A percentile compares a stretch with the other conserved stretches of the same genome.
Conservation (phyloP, 2,329 filamentous ascomycete species). For the Acrodontium crateriforme region DNA sequence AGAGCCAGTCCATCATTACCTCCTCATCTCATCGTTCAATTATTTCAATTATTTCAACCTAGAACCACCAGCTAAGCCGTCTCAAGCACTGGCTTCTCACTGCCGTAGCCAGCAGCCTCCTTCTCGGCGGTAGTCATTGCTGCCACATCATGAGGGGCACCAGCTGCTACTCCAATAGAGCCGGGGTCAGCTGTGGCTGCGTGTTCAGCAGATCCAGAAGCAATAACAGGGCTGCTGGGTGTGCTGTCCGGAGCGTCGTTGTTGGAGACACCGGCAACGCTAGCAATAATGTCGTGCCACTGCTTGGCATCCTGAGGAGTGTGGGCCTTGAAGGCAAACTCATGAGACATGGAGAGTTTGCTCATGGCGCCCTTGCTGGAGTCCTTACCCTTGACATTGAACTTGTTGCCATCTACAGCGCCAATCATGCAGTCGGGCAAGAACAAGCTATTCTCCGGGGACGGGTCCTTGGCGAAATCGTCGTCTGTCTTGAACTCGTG, state of each 20-base stretch:
- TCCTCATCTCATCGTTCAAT: too few species aligned
- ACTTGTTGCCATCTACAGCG: slow-evolving; percentile 60
- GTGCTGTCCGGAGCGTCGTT: slow-evolving; percentile 27
- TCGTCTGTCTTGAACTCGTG: slow-evolving; percentile 97
- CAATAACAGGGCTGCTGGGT: slow-evolving; percentile 15
- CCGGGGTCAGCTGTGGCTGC: too few species aligned
- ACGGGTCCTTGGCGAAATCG: slow-evolving; percentile 54
- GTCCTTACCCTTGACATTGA: slow-evolving; percentile 93
- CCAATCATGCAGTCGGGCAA: slow-evolving; percentile 81
- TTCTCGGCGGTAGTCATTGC: slow-evolving; percentile 1
- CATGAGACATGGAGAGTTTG: slow-evolving; percentile 66
- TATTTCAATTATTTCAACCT: too few species aligned
- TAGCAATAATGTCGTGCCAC: slow-evolving; percentile 65
- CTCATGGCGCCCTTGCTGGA: slow-evolving; percentile 61
- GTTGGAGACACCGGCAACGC: slow-evolving; percentile 40
- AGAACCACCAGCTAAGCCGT: too few species aligned
- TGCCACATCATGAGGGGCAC: not conserved
- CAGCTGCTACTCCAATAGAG: slow-evolving; percentile 1
- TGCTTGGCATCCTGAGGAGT: slow-evolving; percentile 65
- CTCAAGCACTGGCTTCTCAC: too few species aligned
- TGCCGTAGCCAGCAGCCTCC: slow-evolving; percentile 1
- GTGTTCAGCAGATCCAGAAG: too few species aligned
- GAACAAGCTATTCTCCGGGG: slow-evolving; percentile 79
- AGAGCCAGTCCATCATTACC: too few species aligned
- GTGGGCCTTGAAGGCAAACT: slow-evolving; percentile 79